Evolutionary conservation across 148 eudicot species (phyloP), one percentile per base, ranked within the genome.

Genomic region (Rhododendron griersonianum): DNA sequence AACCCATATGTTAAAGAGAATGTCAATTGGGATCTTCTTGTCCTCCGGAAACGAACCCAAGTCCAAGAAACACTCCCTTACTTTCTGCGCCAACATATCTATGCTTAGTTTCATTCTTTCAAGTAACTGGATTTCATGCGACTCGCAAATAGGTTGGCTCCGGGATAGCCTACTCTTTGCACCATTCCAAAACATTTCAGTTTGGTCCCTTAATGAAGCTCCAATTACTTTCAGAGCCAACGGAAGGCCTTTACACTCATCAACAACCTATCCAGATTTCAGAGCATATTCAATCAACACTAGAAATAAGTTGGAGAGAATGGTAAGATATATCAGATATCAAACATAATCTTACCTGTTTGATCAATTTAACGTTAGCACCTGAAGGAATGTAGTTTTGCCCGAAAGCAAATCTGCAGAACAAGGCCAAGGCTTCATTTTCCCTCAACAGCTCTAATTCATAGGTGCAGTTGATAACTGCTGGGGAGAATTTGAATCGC

Each of bases 141-240:
- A 92, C 80, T 94, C 98, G 28, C 92, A 85, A 61, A 96, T 92
- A 79, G 96, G 95, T 85, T 94, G 93, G 16, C 93, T 93, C 4
- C 94, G 87, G 4, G 93, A 90, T 51, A 96, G 87, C 61, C 98
- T 88, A 61, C 87, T 94, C 91, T 90, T 93, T 44, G 98, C 98
- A 83, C 98, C 90, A 28, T 76, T 89, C 98, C 98, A 96, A 81
- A 86, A 92, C 95, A 89, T 87, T 74, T 91, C 95, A 63, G 91
- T 86, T 78, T 92, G 93, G 78, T 89, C 98, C 35, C 93, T 93
- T 47, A 96, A 83, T 47, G 98, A 93, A 77, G 98, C 95, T 84
- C 98, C 98, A 44, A 96, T 90, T 35, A 96, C 98, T 87, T 96
- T 96, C 3, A 96, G 92, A 78, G 98, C 98, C 88, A 96, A 87